Base-by-base conservation (phyloP, 2,329 filamentous ascomycete genomes). In the Venturia nashicola region DNA sequence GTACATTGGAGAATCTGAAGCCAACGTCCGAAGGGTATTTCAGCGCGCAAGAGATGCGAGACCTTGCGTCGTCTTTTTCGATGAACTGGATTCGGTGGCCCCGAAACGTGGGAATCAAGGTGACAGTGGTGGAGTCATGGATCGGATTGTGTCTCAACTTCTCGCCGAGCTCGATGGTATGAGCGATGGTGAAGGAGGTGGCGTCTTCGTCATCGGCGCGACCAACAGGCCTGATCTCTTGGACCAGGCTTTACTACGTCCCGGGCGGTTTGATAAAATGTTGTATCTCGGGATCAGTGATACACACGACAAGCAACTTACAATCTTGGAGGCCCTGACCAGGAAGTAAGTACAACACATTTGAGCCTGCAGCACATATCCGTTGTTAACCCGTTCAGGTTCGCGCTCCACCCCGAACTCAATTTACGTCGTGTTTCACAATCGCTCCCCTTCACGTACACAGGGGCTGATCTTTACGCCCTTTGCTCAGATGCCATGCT, bases 401-500 rank as follows among this genome's bases (percentile, higher is more conserved):
- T 99, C 76, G 89, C 87, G 2, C 85, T 97, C 62, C 82, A 91
- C 67, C 90, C 91, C 0, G 81, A 85, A 0, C 81, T 97, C 59
- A 94, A 90, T 12, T 84, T 99, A 12, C 74, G 82, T 34, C 78
- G 84, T 8, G 85, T 99, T 59, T 88, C 93, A 4, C 82, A 88
- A 61, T 81, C 81, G 12, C 83, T 99, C 4, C 94, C 94, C 0
- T 94, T 97, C 73, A 97, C 93, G 2, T 99, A 97, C 77, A 99
- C 94, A 0, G 94, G 94, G 71, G 94, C 94, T 67, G 94, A 99
- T 77, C 87, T 99, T 72, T 99, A 99, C 76, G 94, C 94, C 0
- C 82, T 99, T 23, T 97, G 93, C 78, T 96, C 91, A 54, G 94
- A 99, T 74, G 91, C 94, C 61, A 99, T 99, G 94, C 87, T 99